A percentile compares a stretch with the other conserved stretches of the same genome.
Evolutionary conservation across 495 filamentous ascomycete species (phyloP).

Genomic region (Penicillium canariense): DNA sequence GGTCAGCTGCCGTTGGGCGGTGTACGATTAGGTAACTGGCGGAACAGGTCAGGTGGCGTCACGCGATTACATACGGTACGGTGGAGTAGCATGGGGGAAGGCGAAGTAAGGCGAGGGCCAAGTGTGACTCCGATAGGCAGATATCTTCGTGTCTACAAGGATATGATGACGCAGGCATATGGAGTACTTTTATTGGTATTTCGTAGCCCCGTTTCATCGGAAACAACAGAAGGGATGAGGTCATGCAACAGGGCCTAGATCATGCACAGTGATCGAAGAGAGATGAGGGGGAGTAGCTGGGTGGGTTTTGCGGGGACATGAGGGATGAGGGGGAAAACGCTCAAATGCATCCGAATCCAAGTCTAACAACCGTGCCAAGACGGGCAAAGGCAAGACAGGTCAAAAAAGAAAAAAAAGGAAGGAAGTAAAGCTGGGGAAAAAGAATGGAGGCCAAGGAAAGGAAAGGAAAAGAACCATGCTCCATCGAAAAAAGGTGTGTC

Average conservation of each 20-base stretch:
- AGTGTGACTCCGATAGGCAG: not conserved
- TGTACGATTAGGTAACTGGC: conserved; percentile 1
- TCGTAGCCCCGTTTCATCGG: conserved; percentile 16
- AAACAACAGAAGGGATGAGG: conserved; percentile 16
- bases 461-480: conserved; percentile 10
- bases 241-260: conserved; percentile 20
- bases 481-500: conserved; percentile 2
- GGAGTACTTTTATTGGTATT: conserved; percentile 18
- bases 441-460: conserved; percentile 9
- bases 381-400: conserved; percentile 9
- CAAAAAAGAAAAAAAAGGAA: conserved; percentile 14
- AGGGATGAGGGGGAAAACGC: conserved; percentile 27
- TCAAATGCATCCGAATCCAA: conserved; percentile 41
- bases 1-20: conserved; percentile 4
- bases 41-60: not conserved
- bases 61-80: not conserved
- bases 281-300: conserved; percentile 6
- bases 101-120: too few species aligned
- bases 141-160: not conserved
- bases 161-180: not conserved
- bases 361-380: conserved; percentile 21
- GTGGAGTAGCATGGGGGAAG: not conserved
- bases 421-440: conserved; percentile 7
- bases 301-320: conserved; percentile 25
- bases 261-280: conserved; percentile 15